Evolutionary conservation across 129 eudicot species (phyloP), one percentile per base, ranked within the genome.

Genomic region (Dittrichia graveolens): DNA sequence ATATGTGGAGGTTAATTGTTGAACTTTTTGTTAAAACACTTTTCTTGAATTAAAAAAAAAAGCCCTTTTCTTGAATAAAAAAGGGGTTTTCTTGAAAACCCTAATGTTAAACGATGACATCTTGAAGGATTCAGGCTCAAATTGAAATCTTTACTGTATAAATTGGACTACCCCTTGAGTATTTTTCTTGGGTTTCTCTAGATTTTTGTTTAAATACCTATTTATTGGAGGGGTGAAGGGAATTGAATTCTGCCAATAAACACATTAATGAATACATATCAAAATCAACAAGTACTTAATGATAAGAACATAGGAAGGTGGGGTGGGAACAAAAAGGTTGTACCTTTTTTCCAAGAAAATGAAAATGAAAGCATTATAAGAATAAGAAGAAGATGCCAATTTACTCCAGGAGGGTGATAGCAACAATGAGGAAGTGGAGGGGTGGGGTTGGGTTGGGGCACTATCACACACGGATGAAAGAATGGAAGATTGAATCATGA

Each of bases 271-370:
- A 35, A 66, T 8, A 41, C 13, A 60, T 48, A 61, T 69, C 47
- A 70, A 70, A 69, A 70, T 49, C 19, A 54, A 75, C 44, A 65
- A 41, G 49, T 61, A 50, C 41, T 50, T 61, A 38, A 2, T 61
- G 81, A 77, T 62, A 69, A 61, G 65, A 61, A 61, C 49, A 49
- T 50, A 61, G 0, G 71, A 77, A 77, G 57, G 81, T 68, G 75
- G 75, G 62, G 56, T 48, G 37, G 75, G 66, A 38, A 44, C 42
- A 13, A 44, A 55, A 65, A 49, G 18, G 40, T 14, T n/a, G 81
- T 76, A 67, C 69, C 61, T 73, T 66, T 62, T 3, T 54, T 65
- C 35, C 59, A 58, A 37, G 52, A 68, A 67, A 39, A 54, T 31
- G 58, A 55, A 65, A 43, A 75, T 15, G 49, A 53, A 18, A 65